Evolutionary conservation across 257 asterid genomes (phyloP).

Genomic region (Sherardia arvensis): DNA sequence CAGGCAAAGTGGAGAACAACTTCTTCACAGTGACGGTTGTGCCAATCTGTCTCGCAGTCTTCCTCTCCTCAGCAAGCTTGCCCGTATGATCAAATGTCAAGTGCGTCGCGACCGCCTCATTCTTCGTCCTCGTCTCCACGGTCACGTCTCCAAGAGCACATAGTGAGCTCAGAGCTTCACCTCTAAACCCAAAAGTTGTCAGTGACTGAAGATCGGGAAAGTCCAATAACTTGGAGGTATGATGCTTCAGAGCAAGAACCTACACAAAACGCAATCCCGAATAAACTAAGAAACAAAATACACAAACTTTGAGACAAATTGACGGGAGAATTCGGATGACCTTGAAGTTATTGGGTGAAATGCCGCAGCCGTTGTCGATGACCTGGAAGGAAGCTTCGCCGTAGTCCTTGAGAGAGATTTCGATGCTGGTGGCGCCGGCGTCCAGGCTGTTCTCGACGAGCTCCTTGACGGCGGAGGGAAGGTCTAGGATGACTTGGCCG

Average conservation of each 20-base stretch:
- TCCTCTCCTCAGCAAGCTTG: constrained; percentile 56
- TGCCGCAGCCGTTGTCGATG: constrained; percentile 84
- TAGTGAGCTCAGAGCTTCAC: constrained; percentile 97
- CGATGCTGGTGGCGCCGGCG: constrained; percentile 87
- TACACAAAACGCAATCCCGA: constrained; percentile 11
- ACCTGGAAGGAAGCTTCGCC: constrained; percentile 86
- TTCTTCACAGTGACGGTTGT: constrained; percentile 87
- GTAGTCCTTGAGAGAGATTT: constrained; percentile 60
- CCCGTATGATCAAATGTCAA: constrained; percentile 69
- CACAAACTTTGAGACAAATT: not conserved
- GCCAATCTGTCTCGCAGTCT: constrained; percentile 86
- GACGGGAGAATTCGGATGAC: constrained; percentile 18
- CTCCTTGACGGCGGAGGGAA: constrained; percentile 94
- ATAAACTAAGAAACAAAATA: not conserved
- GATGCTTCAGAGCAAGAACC: constrained; percentile 88
- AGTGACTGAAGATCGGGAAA: constrained; percentile 77
- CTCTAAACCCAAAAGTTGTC: constrained; percentile 88
- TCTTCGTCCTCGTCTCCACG: constrained; percentile 71
- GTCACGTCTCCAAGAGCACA: constrained; percentile 77
- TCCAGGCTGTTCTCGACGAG: constrained; percentile 98
- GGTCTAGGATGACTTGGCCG: constrained; percentile 88
- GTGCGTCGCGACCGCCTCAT: constrained; percentile 85
- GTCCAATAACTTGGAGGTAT: constrained; percentile 78
- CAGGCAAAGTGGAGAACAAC: constrained; percentile 80
- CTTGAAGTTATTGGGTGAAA: constrained; percentile 70